Conservation (phyloP, 306 rosid genomes). For the Prinsepia uniflora region DNA sequence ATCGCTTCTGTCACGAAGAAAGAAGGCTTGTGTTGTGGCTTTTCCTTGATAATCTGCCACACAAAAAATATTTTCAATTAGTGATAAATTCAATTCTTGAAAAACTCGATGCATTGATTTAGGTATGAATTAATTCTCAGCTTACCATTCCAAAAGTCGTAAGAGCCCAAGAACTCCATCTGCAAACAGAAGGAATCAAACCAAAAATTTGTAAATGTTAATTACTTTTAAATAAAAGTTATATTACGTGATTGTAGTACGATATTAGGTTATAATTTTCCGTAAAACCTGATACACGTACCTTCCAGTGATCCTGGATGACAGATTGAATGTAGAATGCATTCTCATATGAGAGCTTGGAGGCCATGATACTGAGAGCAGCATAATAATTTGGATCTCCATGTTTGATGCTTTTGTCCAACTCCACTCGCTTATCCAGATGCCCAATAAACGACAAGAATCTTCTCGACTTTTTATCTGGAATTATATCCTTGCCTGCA, state of each 20-base stretch:
- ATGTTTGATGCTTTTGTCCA: conserved; percentile 35
- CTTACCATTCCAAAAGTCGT: conserved; percentile 72
- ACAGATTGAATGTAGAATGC: conserved; percentile 33
- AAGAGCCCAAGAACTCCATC: conserved; percentile 67
- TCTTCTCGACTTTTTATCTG: conserved; percentile 31
- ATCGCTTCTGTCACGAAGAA: conserved; percentile 40
- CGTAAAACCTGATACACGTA: neutral
- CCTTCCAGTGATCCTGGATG: conserved; percentile 29
- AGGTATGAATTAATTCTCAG: too few species aligned
- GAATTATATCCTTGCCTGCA: conserved; percentile 4
- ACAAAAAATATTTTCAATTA: neutral
- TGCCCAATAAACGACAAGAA: conserved; percentile 52
- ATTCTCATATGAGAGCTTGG: conserved; percentile 62
- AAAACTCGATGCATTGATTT: too few species aligned
- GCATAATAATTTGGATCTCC: conserved; percentile 44
- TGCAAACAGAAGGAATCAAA: neutral
- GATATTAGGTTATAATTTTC: too few species aligned
- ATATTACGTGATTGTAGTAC: too few species aligned
- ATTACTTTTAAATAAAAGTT: too few species aligned
- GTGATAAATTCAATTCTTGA: too few species aligned
- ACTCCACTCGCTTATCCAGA: conserved; percentile 46
- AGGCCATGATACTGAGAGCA: conserved; percentile 59
- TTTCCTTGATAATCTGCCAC: conserved; percentile 55
- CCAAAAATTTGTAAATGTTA: too few species aligned
- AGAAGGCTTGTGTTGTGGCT: conserved; percentile 54